phyloP scores from a whole-genome alignment of 306 rosid species.

The Prunus campanulata region DNA sequence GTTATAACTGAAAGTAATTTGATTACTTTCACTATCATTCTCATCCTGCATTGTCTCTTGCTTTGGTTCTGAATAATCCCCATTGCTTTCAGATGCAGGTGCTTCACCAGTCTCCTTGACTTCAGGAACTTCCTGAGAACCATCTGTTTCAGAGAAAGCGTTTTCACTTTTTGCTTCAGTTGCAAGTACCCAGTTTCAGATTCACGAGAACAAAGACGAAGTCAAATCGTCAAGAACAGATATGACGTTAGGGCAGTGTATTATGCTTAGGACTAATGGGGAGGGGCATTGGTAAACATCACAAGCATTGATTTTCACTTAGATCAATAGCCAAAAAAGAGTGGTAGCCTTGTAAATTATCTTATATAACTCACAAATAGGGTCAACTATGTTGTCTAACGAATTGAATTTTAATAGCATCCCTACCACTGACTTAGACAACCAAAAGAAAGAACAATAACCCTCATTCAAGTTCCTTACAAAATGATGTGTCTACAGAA shows the following conservation, averaged over 20 bases:
- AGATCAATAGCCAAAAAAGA: neutral
- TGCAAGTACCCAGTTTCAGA: conserved; percentile 13
- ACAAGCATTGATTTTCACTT: neutral
- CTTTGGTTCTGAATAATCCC: conserved; percentile 47
- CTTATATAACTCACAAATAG: neutral
- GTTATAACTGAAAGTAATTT: conserved; percentile 61
- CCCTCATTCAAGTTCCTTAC: neutral
- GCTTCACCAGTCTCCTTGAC: conserved; percentile 57
- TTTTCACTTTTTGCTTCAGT: neutral
- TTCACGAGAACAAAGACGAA: conserved; percentile 3
- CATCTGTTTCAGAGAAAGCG: conserved; percentile 45
- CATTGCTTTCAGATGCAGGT: conserved; percentile 44
- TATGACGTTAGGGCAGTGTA: neutral
- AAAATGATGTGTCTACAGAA: neutral
- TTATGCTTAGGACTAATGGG: neutral
- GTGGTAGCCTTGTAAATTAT: neutral
- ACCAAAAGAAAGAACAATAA: neutral
- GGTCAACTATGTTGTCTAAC: neutral
- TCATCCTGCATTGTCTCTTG: conserved; percentile 47
- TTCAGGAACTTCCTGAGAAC: conserved; percentile 55
- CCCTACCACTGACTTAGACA: neutral
- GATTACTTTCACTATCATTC: conserved; percentile 40
- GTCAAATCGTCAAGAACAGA: neutral
- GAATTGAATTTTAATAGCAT: neutral
- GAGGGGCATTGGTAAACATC: neutral